phyloP scores from a whole-genome alignment of 2,329 filamentous ascomycete species.

The Helotiales sp. region DNA sequence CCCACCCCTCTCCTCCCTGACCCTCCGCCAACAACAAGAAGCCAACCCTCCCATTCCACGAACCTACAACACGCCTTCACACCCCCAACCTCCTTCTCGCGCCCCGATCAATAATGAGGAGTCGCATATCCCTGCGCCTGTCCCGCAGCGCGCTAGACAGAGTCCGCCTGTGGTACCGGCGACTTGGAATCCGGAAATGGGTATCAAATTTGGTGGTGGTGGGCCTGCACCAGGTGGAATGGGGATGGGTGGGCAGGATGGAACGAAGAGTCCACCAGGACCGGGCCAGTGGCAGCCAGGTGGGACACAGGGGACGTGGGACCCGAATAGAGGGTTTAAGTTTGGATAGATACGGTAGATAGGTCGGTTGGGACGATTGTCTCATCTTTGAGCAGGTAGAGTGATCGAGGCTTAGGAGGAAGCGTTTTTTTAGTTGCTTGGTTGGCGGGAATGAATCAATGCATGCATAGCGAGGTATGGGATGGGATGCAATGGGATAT shows the following conservation, averaged over 20 bases:
- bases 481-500: neutral
- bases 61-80: constrained; percentile 21
- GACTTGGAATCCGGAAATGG: constrained; percentile 81
- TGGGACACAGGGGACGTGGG: constrained; percentile 33
- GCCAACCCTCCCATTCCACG: constrained; percentile 17
- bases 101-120: constrained; percentile 33
- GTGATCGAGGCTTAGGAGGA: too few species aligned
- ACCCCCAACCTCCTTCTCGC: constrained; percentile 38
- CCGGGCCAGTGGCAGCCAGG: neutral
- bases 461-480: constrained; percentile 4
- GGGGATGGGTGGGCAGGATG: constrained; percentile 2
- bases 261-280: neutral
- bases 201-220: constrained; percentile 72
- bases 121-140: constrained; percentile 49
- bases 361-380: neutral
- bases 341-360: constrained; percentile 34
- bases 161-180: constrained; percentile 52
- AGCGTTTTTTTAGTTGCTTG: neutral
- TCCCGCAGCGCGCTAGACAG: constrained; percentile 57
- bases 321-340: constrained; percentile 39
- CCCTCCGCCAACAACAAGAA: constrained; percentile 36
- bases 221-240: constrained; percentile 21
- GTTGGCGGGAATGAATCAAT: neutral
- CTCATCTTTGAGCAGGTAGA: neutral
- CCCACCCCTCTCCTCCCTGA: constrained; percentile 30